These are phyloP conservation scores for Taiwanofungus camphoratus DNA, from an alignment of 1,284 basidiomycete species.

Conservation along the genomic window DNA sequence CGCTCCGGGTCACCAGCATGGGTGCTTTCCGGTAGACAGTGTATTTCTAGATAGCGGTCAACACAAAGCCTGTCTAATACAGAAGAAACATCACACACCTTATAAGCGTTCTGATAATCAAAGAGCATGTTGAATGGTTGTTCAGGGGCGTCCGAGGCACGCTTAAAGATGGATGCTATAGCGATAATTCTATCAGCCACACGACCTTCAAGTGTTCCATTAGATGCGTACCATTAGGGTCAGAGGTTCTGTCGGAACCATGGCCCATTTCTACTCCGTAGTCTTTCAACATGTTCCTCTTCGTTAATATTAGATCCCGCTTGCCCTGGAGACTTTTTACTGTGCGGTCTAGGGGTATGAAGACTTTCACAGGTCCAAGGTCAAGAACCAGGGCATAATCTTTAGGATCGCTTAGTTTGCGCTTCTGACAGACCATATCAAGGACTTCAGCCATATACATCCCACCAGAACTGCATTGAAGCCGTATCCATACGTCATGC, in stretches of 20 bases:
- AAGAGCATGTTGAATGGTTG: conserved; percentile 48
- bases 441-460: conserved; percentile 98
- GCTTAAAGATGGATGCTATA: conserved; percentile 87
- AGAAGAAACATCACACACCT: conserved; percentile 42
- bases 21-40: conserved; percentile 93
- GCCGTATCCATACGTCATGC: too few relatives aligned
- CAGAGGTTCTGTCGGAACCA: conserved; percentile 63
- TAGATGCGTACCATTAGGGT: conserved; percentile 80
- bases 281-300: conserved; percentile 68
- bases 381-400: conserved; percentile 74
- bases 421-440: conserved; percentile 76
- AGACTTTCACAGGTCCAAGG: conserved; percentile 71
- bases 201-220: too few relatives aligned
- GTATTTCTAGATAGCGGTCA: conserved; percentile 59
- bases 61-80: not conserved
- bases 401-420: conserved; percentile 66
- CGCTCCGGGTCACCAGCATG: conserved; percentile 87
- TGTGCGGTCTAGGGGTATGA: conserved; percentile 92
- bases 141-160: conserved; percentile 72
- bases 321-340: conserved; percentile 90
- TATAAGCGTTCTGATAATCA: conserved; percentile 76
- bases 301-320: conserved; percentile 80
- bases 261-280: conserved; percentile 60
- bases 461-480: conserved; percentile 66
- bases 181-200: too few relatives aligned